A percentile compares a stretch with the other conserved stretches of the same genome.
Conservation (phyloP, 371 early-diverging fungal species). For the Mortierella sp. region DNA sequence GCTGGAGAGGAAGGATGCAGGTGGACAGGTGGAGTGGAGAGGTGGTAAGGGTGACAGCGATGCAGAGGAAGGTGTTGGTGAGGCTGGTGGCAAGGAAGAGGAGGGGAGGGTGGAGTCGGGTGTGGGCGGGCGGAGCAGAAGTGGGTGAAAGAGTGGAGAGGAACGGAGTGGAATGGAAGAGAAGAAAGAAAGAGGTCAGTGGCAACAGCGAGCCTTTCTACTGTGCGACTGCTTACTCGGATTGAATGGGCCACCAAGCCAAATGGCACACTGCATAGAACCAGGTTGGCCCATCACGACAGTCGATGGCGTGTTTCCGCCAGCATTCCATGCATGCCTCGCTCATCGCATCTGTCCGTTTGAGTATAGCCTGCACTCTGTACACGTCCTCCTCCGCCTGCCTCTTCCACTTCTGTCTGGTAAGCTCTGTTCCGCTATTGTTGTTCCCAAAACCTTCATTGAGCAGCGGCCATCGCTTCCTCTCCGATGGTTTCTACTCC, state of each 20-base stretch:
- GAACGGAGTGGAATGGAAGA: neutral
- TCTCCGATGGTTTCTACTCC: slow-evolving; percentile 24
- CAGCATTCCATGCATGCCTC: neutral
- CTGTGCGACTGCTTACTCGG: too few species aligned
- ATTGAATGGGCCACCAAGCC: too few species aligned
- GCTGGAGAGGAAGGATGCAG: neutral
- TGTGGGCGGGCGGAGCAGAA: neutral
- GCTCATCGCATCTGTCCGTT: neutral
- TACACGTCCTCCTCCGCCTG: neutral
- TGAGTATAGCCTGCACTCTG: too few species aligned
- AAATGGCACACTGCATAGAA: too few species aligned
- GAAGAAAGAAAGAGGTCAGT: neutral
- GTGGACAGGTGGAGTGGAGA: too few species aligned
- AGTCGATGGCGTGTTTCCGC: slow-evolving; percentile 10
- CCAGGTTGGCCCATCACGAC: slow-evolving; percentile 7
- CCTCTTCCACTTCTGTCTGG: neutral
- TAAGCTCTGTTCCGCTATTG: slow-evolving; percentile 2
- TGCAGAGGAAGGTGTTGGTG: too few species aligned
- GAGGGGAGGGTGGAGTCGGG: neutral
- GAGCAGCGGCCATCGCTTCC: slow-evolving; percentile 23
- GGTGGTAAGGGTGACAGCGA: too few species aligned
- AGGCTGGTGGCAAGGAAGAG: neutral
- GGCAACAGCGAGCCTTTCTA: neutral
- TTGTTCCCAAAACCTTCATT: slow-evolving; percentile 1
- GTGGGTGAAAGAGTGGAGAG: neutral